Evolutionary conservation across 106 monocot genomes (phyloP).

Genomic region (Allium cepa): DNA sequence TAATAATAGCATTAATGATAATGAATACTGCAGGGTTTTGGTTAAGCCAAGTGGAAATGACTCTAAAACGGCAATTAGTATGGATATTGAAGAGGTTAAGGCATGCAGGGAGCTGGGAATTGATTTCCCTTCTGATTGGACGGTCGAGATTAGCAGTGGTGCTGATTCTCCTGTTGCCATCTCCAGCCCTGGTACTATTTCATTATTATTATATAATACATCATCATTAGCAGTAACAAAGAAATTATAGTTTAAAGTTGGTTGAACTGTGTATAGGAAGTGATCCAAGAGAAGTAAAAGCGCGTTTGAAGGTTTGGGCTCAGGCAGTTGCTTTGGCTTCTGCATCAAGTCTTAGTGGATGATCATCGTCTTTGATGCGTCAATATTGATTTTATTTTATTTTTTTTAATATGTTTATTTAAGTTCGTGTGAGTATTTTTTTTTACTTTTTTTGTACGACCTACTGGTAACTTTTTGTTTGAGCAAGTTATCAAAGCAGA

Average conservation of each 20-base stretch:
- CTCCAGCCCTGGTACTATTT: neutral
- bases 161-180: constrained; percentile 6
- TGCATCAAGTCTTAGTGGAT: constrained; percentile 1
- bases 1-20: too few relatives aligned
- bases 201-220: too few relatives aligned
- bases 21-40: constrained; percentile 9
- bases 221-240: too few relatives aligned
- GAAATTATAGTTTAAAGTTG: neutral
- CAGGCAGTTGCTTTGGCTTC: constrained; percentile 4
- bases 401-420: too few relatives aligned
- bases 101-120: constrained; percentile 32
- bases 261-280: neutral
- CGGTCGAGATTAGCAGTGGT: constrained; percentile 5
- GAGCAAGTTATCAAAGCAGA: too few relatives aligned
- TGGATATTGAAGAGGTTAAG: constrained; percentile 34
- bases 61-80: constrained; percentile 2
- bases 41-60: constrained; percentile 7
- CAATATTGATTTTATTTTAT: neutral
- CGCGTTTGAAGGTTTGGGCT: constrained; percentile 1
- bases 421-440: too few relatives aligned
- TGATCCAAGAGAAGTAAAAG: neutral
- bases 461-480: too few relatives aligned
- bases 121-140: constrained; percentile 31
- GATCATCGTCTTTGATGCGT: neutral
- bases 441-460: too few relatives aligned